Evolutionary conservation across 176 grass and related monocot genomes (phyloP).

Genomic region (Metroxylon sagu): DNA sequence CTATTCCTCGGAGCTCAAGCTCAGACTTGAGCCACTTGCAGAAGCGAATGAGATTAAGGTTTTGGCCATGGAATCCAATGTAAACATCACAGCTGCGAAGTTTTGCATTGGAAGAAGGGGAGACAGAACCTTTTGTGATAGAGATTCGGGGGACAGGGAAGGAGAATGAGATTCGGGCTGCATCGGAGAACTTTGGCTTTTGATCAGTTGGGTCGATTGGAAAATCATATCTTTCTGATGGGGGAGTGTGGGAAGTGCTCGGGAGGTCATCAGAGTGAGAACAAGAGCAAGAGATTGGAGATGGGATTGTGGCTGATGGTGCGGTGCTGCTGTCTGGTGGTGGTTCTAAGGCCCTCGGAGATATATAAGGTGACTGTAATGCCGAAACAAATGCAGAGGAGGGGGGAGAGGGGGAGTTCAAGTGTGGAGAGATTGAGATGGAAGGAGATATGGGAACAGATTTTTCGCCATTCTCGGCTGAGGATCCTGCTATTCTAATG

Average conservation of each 20-base stretch:
- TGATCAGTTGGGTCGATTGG: conserved; percentile 42
- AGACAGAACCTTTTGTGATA: conserved; percentile 58
- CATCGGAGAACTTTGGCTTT: conserved; percentile 65
- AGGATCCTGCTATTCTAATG: conserved; percentile 46
- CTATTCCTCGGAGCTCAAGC: conserved; percentile 91
- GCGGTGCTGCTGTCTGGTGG: conserved; percentile 32
- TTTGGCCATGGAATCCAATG: conserved; percentile 84
- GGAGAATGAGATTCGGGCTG: conserved; percentile 67
- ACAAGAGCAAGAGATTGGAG: conserved; percentile 52
- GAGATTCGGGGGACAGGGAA: conserved; percentile 88
- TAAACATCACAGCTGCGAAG: conserved; percentile 88
- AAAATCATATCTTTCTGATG: conserved; percentile 73
- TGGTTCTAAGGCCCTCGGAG: conserved; percentile 56
- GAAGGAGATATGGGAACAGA: conserved; percentile 74
- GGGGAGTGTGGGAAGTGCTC: conserved; percentile 77
- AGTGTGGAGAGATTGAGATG: conserved; percentile 76
- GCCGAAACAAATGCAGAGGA: conserved; percentile 93
- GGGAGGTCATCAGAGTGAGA: conserved; percentile 68
- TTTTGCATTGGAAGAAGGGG: conserved; percentile 87
- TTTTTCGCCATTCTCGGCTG: conserved; percentile 37
- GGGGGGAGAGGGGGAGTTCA: conserved; percentile 91
- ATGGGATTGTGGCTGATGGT: conserved; percentile 18
- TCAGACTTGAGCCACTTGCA: conserved; percentile 95
- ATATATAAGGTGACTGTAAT: conserved; percentile 96
- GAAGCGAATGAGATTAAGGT: conserved; percentile 62